These are phyloP conservation scores for Vigna hirtella DNA, from an alignment of 306 rosid genomes.

Conservation along the genomic window DNA sequence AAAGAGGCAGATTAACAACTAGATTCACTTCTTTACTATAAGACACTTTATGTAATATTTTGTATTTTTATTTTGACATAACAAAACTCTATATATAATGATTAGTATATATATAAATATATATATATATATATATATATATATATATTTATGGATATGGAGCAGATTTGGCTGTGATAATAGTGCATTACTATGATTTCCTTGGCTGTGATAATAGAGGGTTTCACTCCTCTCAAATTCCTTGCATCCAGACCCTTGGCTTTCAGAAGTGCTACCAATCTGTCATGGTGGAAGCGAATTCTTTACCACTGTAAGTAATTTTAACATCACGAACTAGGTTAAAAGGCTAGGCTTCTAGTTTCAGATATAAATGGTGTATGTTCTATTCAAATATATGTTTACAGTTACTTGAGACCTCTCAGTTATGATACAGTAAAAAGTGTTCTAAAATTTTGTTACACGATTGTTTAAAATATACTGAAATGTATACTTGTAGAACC, in stretches of 20 bases:
- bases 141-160: background rate
- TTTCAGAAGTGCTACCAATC: conserved; percentile 39
- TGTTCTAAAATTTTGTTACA: background rate
- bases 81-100: too few species aligned
- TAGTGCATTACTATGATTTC: conserved; percentile 19
- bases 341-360: too few species aligned
- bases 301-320: conserved; percentile 33
- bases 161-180: conserved; percentile 50
- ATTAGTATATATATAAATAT: too few species aligned
- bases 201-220: conserved; percentile 29
- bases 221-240: conserved; percentile 40
- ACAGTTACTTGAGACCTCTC: too few species aligned
- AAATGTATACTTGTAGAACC: conserved; percentile 42
- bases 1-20: too few species aligned
- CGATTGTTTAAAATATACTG: background rate
- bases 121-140: too few species aligned
- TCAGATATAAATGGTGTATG: too few species aligned
- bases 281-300: conserved; percentile 41
- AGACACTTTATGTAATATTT: too few species aligned
- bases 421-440: background rate
- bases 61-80: too few species aligned
- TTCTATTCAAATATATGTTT: too few species aligned
- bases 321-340: too few species aligned
- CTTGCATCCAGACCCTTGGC: conserved; percentile 43
- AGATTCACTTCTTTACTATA: too few species aligned